Base-by-base conservation (phyloP, 352 stramenopile species). In the Phytophthora rubi region DNA sequence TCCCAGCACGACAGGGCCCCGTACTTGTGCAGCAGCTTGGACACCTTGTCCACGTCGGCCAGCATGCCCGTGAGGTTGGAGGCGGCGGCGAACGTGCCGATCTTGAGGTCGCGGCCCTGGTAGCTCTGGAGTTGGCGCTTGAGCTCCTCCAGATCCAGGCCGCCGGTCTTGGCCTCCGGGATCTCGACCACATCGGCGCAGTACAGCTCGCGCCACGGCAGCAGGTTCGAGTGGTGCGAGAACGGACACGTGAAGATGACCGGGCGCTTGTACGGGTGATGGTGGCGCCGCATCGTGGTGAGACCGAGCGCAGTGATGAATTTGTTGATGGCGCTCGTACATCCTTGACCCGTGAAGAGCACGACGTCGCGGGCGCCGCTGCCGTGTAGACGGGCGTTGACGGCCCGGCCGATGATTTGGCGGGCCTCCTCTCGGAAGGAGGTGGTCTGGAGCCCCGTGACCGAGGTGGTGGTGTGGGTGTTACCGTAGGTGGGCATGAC, bases 171-270 rank as follows among this genome's bases (percentile, higher is more conserved):
- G 51, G 83, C 73, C 58, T 91, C 89, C 1, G 80, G 75, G 23
- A 98, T 86, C 47, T 77, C 73, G 1, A 97, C 80, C 7, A 98
- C 85, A 30, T 97, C 85, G 4, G 81, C 88, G 16, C 65, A 82
- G 53, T 70, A 59, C 32, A 85, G 91, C 83, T 99, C 97, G 54
- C 97, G 80, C 97, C 97, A 99, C 6, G 97, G 97, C 9, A 99
- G 74, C 30, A 99, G 70, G 78, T 99, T 99, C 21, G 94, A 99
- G 75, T 99, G 98, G 76, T 99, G 98, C 70, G 98, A 98, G 59
- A 98, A 99, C 9, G 97, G 97, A 42, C 94, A 88, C n/a, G 94
- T 92, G 53, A 98, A 95, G 44, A 99, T 90, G 6, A 98, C 88
- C 0, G 95, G 86, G 0, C 62, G 87, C 72, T 66, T 73, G 63